phyloP scores from a whole-genome alignment of 345 rosid species.

The Garcia nutans region DNA sequence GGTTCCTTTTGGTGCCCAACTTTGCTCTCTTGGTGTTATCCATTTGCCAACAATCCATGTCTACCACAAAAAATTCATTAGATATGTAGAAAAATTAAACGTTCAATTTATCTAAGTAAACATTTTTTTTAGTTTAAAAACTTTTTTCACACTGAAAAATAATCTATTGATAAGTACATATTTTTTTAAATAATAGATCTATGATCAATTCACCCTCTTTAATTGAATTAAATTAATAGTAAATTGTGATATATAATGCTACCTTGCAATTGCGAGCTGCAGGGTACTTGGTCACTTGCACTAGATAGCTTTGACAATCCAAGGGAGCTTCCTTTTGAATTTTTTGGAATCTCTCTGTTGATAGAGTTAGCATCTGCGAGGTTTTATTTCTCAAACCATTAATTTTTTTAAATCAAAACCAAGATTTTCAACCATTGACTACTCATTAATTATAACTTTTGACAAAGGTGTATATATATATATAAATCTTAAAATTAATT shows the following conservation, averaged over 20 bases:
- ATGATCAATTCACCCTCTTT: too few species aligned
- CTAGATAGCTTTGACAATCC: constrained; percentile 73
- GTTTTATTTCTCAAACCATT: not conserved
- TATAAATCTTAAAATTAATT: too few species aligned
- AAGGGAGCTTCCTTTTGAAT: constrained; percentile 81
- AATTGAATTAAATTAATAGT: too few species aligned
- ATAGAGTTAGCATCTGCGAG: constrained; percentile 80
- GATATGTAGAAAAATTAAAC: too few species aligned
- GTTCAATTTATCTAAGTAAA: too few species aligned
- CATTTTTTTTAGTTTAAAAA: too few species aligned
- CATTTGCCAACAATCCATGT: constrained; percentile 99
- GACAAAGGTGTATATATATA: too few species aligned
- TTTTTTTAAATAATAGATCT: too few species aligned
- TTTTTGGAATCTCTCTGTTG: constrained; percentile 80
- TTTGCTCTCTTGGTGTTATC: constrained; percentile 86
- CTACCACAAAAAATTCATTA: constrained; percentile 22
- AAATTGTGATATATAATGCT: not conserved
- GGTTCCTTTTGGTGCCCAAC: constrained; percentile 90
- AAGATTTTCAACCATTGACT: too few species aligned
- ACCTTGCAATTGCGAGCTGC: constrained; percentile 92
- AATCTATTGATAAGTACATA: too few species aligned
- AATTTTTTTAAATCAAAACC: not conserved
- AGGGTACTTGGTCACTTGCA: constrained; percentile 92
- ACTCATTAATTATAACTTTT: too few species aligned
- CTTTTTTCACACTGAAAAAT: too few species aligned